A percentile compares a stretch with the other conserved stretches of the same genome.
Evolutionary conservation across 768 basidiomycete genomes (phyloP).

Genomic region (Thelephora ganbajun): DNA sequence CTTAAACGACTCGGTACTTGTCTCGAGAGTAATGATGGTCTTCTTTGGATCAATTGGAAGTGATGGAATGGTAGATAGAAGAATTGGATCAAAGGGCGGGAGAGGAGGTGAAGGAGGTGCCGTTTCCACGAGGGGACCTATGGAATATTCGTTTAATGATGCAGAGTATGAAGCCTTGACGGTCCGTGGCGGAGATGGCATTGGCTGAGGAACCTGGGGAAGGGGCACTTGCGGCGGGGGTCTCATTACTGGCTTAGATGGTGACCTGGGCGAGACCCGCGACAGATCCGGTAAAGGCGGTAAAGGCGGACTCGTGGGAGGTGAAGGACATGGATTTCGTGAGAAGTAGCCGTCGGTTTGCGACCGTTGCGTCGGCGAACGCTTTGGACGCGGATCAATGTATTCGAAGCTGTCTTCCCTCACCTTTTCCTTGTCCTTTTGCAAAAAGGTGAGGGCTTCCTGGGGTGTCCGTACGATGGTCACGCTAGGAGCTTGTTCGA

Average conservation of each 20-base stretch:
- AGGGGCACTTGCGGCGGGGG: conserved; percentile 5
- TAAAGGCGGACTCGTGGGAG: conserved; percentile 14
- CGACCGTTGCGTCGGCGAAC: neutral
- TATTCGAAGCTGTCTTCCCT: neutral
- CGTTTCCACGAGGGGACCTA: no score
- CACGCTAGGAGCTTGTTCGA: conserved; percentile 51
- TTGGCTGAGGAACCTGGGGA: conserved; percentile 3
- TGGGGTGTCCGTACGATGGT: conserved; percentile 68
- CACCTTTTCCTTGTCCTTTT: conserved; percentile 7
- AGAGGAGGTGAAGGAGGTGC: conserved; percentile 28
- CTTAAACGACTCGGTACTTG: conserved; percentile 48
- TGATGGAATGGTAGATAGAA: conserved; percentile 35
- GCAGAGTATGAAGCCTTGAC: conserved; percentile 15
- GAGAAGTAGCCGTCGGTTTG: neutral
- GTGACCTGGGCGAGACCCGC: neutral
- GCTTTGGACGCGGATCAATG: neutral
- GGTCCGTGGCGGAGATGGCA: conserved; percentile 6
- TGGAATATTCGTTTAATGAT: conserved; percentile 21
- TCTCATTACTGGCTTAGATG: conserved; percentile 1
- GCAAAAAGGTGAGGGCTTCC: conserved; percentile 41
- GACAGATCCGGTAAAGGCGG: conserved; percentile 10
- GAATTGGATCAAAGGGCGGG: conserved; percentile 51
- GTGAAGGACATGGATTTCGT: conserved; percentile 5
- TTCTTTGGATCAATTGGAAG: conserved; percentile 39
- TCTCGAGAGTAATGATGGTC: conserved; percentile 61